A percentile compares a stretch with the other conserved stretches of the same genome.
Conservation (phyloP, 2,329 filamentous ascomycete genomes). For the Microsporum ferrugineum region DNA sequence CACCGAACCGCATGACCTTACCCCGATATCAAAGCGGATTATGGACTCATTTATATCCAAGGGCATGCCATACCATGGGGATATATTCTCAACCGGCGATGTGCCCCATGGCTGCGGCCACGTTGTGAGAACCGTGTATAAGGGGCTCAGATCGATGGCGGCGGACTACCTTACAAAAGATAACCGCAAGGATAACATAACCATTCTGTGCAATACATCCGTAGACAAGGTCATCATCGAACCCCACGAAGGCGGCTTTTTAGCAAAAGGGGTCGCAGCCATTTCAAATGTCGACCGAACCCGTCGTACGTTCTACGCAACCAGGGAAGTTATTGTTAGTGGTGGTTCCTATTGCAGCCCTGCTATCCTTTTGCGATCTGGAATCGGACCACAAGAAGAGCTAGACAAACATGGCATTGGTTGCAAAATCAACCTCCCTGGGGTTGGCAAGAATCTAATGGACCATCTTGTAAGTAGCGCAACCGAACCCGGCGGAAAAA, state of each 20-base stretch:
- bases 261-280: conserved; percentile 30
- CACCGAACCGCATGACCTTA: conserved; percentile 47
- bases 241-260: conserved; percentile 24
- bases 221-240: conserved; percentile 45
- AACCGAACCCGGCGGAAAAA: neutral
- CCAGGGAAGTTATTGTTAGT: conserved; percentile 39
- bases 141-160: conserved; percentile 43
- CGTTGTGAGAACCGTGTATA: conserved; percentile 41
- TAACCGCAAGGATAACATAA: conserved; percentile 36
- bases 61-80: conserved; percentile 44
- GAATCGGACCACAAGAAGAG: conserved; percentile 32
- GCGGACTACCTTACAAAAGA: conserved; percentile 43
- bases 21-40: conserved; percentile 47
- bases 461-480: conserved; percentile 32
- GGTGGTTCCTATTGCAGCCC: conserved; percentile 45
- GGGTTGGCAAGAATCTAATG: conserved; percentile 32
- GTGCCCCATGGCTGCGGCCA: conserved; percentile 47
- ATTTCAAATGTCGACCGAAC: conserved; percentile 23
- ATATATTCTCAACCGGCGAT: conserved; percentile 48
- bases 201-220: conserved; percentile 38
- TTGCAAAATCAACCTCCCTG: conserved; percentile 19
- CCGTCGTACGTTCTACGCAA: conserved; percentile 38
- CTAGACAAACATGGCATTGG: conserved; percentile 19
- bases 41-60: conserved; percentile 45
- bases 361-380: conserved; percentile 43